Conservation (phyloP, 2,329 filamentous ascomycete genomes). For the Paraconiothyrium sp. region DNA sequence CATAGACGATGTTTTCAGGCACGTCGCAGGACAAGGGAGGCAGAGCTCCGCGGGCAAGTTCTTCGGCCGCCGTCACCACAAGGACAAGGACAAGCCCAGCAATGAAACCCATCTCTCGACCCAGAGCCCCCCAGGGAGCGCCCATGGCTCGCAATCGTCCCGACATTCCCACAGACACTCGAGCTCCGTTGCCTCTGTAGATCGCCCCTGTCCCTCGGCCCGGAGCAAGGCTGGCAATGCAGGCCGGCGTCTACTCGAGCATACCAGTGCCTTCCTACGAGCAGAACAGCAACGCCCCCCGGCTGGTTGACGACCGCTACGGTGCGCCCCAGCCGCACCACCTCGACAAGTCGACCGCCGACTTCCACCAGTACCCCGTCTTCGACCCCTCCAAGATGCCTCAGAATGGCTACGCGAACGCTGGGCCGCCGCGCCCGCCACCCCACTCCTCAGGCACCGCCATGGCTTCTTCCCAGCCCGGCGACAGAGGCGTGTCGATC, state of each 20-base stretch:
- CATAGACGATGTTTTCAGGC: conserved; percentile 59
- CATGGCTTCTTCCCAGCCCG: conserved; percentile 73
- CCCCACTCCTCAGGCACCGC: conserved; percentile 65
- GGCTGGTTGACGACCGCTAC: conserved; percentile 71
- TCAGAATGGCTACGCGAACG: conserved; percentile 58
- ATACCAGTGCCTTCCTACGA: conserved; percentile 76
- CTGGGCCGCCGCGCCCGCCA: conserved; percentile 69
- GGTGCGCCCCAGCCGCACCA: conserved; percentile 84
- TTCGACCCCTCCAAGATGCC: conserved; percentile 67
- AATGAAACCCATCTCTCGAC: conserved; percentile 65
- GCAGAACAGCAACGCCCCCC: conserved; percentile 73
- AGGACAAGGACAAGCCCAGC: conserved; percentile 71
- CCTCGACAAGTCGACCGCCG: conserved; percentile 76
- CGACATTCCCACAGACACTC: conserved; percentile 66
- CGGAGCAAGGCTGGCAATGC: conserved; percentile 71
- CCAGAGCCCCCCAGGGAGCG: conserved; percentile 69
- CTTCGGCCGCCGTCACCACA: conserved; percentile 81
- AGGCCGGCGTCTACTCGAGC: conserved; percentile 83
- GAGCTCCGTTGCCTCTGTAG: conserved; percentile 67
- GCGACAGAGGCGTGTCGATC: conserved; percentile 74
- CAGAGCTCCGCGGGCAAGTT: conserved; percentile 85
- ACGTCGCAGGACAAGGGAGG: conserved; percentile 76
- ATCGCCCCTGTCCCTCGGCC: conserved; percentile 71
- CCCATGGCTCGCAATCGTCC: conserved; percentile 74
- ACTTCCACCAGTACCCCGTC: conserved; percentile 90